Evolutionary conservation across 805 yeast species (phyloP).

Genomic region (Pichia rugopelliculosa): DNA sequence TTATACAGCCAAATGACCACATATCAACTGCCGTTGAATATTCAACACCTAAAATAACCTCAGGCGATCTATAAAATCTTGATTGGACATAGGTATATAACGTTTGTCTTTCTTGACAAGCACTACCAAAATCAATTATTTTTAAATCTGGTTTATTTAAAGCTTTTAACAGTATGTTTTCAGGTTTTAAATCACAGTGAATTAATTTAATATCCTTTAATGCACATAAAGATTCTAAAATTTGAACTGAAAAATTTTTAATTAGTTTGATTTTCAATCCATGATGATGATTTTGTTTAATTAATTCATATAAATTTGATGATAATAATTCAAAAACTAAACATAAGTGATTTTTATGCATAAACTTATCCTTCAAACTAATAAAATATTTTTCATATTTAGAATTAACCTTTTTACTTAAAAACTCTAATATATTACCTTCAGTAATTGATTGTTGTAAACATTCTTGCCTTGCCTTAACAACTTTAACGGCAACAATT

Average conservation of each 20-base stretch:
- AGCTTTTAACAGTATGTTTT: slow-evolving; percentile 73
- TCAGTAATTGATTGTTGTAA: slow-evolving; percentile 89
- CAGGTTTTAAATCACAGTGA: slow-evolving; percentile 97
- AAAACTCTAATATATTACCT: slow-evolving; percentile 74
- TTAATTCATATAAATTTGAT: slow-evolving; percentile 80
- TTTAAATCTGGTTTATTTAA: slow-evolving; percentile 82
- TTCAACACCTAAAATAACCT: slow-evolving; percentile 84
- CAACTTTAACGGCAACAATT: slow-evolving; percentile 89
- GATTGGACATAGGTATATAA: slow-evolving; percentile 89
- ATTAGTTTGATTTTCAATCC: slow-evolving; percentile 80
- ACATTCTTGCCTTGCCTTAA: slow-evolving; percentile 86
- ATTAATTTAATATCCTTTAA: slow-evolving; percentile 78
- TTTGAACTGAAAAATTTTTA: slow-evolving; percentile 68
- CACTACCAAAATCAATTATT: slow-evolving; percentile 93
- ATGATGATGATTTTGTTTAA: slow-evolving; percentile 88
- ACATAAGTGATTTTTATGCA: slow-evolving; percentile 89
- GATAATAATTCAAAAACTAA: slow-evolving; percentile 85
- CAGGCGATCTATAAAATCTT: slow-evolving; percentile 90
- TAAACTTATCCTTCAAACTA: slow-evolving; percentile 75
- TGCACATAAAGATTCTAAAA: slow-evolving; percentile 72
- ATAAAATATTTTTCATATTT: slow-evolving; percentile 67
- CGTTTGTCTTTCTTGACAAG: slow-evolving; percentile 87
- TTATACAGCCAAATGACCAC: slow-evolving; percentile 59
- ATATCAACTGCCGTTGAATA: slow-evolving; percentile 88
- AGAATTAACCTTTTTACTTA: slow-evolving; percentile 67